phyloP scores from a whole-genome alignment of 306 rosid genomes.

The Cicer chorassanicum region DNA sequence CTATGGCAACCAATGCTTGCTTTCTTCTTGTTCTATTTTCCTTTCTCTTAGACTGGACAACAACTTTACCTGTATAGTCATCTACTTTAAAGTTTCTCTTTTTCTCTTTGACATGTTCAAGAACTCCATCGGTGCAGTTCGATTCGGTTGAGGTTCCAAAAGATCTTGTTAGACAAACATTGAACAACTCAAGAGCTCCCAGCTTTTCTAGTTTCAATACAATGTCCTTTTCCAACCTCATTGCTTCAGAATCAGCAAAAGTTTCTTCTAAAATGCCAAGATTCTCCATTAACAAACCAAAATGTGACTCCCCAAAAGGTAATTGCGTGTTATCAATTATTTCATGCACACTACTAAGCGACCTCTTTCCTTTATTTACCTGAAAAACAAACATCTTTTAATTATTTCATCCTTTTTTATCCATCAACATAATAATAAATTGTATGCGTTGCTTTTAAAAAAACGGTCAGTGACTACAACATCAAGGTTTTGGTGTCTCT shows the following conservation, averaged over 20 bases:
- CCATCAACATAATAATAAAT: slow-evolving; percentile 3
- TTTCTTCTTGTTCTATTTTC: slow-evolving; percentile 60
- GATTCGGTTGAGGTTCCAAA: slow-evolving; percentile 50
- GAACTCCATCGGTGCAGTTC: slow-evolving; percentile 37
- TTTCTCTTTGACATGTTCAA: slow-evolving; percentile 43
- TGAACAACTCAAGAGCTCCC: slow-evolving; percentile 74
- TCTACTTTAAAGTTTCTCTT: slow-evolving; percentile 44
- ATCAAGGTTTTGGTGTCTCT: neutral
- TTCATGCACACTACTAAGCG: slow-evolving; percentile 43
- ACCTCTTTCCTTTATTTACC: slow-evolving; percentile 54
- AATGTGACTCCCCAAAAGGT: slow-evolving; percentile 53
- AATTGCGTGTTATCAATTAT: slow-evolving; percentile 44
- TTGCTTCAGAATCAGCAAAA: slow-evolving; percentile 66
- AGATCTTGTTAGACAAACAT: slow-evolving; percentile 62
- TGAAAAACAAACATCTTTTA: slow-evolving; percentile 44
- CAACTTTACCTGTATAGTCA: slow-evolving; percentile 33
- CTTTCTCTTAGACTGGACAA: slow-evolving; percentile 61
- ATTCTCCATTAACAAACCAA: slow-evolving; percentile 73
- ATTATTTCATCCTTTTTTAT: slow-evolving; percentile 10
- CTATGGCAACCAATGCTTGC: slow-evolving; percentile 39
- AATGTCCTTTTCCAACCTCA: slow-evolving; percentile 68
- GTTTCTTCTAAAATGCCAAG: slow-evolving; percentile 75
- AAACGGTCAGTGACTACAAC: neutral
- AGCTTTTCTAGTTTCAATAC: slow-evolving; percentile 68
- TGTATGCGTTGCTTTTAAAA: neutral